Base-by-base conservation (phyloP, 352 stramenopile genomes). In the Phytophthora tentaculata region DNA sequence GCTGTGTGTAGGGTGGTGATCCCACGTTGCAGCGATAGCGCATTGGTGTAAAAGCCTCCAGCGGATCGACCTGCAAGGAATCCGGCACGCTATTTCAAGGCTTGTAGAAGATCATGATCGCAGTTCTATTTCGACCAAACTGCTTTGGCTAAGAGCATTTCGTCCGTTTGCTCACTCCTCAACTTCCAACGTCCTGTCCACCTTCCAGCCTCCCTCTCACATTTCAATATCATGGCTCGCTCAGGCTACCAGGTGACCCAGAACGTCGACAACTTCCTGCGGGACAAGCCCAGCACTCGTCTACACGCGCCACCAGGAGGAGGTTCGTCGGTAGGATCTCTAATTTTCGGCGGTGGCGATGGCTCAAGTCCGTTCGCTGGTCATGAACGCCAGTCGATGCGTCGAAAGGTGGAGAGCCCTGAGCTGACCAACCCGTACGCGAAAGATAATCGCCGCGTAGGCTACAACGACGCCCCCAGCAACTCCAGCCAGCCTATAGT, bases 221-320 rank as follows among this genome's bases (percentile, higher is more conserved):
- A 64, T 8, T 49, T 44, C 35, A 39, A 55, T 22, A 81, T 14
- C 59, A 91, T 91, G 81, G 81, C 81, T 37, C 81, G 83, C 72
- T 65, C 57, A 61, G 73, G 74, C 37, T 81, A 83, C 67, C 81
- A 90, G 73, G 73, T 79, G 49, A 91, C 81, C 20, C 85, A 92
- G 64, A 95, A 93, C 66, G 69, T 89, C 28, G 83, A 94, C 77
- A 93, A 94, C 68, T 91, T 93, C 37, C 62, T 92, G 28, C 64
- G 76, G 17, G 81, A 90, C n/a, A 89, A 89, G 77, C 75, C 86
- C 54, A 92, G 86, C 73, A 94, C 86, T 44, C 84, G 86, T 14
- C 74, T 89, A 35, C 87, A 95, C 59, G 69, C 78, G 2, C 82
- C 87, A 13, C 86, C 88, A 14, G 87, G 88, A 59, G 87, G 87